phyloP scores from a whole-genome alignment of 331 rosid genomes.

The Ulmus americana region DNA sequence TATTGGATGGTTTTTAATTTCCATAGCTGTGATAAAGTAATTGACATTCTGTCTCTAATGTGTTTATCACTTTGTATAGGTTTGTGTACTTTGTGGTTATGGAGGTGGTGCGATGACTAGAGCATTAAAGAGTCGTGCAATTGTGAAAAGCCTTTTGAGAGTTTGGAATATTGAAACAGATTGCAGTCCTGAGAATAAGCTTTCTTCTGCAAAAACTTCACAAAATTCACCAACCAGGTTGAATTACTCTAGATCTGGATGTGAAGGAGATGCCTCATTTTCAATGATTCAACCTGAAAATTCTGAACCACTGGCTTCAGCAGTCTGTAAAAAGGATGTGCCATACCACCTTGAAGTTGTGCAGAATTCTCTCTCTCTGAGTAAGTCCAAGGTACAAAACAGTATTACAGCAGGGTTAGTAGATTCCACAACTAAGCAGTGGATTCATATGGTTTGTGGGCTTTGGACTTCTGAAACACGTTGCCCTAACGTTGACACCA shows the following conservation, averaged over 20 bases:
- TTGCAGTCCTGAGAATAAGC: constrained; percentile 20
- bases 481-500: constrained; percentile 62
- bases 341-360: constrained; percentile 4
- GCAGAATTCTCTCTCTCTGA: constrained; percentile 9
- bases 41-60: background rate
- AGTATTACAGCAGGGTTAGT: constrained; percentile 48
- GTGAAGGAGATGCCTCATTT: constrained; percentile 15
- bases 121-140: constrained; percentile 39
- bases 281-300: constrained; percentile 11
- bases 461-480: constrained; percentile 77
- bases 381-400: constrained; percentile 30
- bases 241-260: constrained; percentile 23
- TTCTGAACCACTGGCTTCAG: constrained; percentile 16
- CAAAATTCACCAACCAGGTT: constrained; percentile 21
- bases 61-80: constrained; percentile 29
- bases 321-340: constrained; percentile 21
- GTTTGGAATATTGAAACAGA: constrained; percentile 39
- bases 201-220: constrained; percentile 18
- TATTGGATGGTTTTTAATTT: background rate
- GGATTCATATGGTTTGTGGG: constrained; percentile 79
- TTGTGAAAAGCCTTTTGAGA: constrained; percentile 48
- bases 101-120: constrained; percentile 74
- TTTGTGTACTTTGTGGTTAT: constrained; percentile 66
- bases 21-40: no score
- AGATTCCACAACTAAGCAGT: constrained; percentile 55